Evolutionary conservation across 1,284 basidiomycete species (phyloP), one percentile per base, ranked within the genome.

Genomic region (Ceratobasidium sp.): DNA sequence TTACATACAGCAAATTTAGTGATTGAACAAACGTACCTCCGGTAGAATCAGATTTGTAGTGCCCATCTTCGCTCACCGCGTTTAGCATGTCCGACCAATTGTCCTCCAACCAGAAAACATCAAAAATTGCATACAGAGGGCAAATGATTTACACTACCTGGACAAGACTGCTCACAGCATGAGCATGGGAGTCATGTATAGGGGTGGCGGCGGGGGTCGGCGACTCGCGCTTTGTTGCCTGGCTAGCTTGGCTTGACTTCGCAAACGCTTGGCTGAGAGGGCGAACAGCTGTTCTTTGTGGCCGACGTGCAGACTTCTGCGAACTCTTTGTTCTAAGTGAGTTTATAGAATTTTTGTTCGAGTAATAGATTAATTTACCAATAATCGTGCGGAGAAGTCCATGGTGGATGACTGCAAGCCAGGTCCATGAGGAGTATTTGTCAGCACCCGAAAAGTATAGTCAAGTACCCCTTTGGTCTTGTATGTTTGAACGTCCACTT

Each of bases 181-280:
- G 32, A 6, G 46, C 11, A 4, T 38, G 35, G 35, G 35, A 38
- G 4, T 4, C 35, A 38, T 38, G 35, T 38, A 11, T 38, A 11
- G 35, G 62, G 30, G 47, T 38, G n/a, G 62, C 14, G n/a, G 28
- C 32, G 23, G 69, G 57, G n/a, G 35, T 52, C 2, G 21, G 30
- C 1, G 32, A 21, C 47, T 61, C 69, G 43, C 38, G 50, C 41
- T 52, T 52, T 9, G 46, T n/a, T 3, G 30, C 49, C 6, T 47
- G 30, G 5, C 26, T 70, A n/a, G 52, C n/a, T 26, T 61, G 69
- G 9, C 32, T 71, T 4, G 21, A 44, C 30, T 16, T 6, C 18
- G 23, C 8, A 23, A 61, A 61, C 14, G 44, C 57, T 30, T 71
- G 69, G 35, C 69, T 71, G 13, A 71, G 47, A 3, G 69, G 69